These are phyloP conservation scores for Eucommia ulmoides DNA, from an alignment of 257 asterid genomes.

Conservation along the genomic window DNA sequence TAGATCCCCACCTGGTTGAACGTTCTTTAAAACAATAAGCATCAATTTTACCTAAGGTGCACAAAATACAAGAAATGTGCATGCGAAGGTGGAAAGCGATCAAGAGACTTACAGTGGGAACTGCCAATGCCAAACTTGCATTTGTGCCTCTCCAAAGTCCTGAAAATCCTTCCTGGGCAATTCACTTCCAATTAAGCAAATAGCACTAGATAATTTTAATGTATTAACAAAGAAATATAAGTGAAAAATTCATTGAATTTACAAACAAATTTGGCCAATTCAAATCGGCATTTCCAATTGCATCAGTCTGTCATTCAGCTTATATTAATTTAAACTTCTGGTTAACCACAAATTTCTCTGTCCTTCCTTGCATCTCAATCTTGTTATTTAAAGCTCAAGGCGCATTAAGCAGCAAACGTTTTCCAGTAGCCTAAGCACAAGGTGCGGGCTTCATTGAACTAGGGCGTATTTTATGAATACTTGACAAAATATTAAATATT, in stretches of 20 bases:
- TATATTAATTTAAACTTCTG: background rate
- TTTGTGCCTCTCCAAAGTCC: conserved; percentile 92
- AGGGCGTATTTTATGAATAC: too few relatives aligned
- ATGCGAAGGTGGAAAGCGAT: too few relatives aligned
- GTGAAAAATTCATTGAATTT: too few relatives aligned
- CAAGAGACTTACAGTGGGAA: conserved; percentile 74
- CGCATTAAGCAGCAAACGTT: too few relatives aligned
- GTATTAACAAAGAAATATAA: background rate
- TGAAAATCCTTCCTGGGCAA: conserved; percentile 68
- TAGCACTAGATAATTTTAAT: background rate
- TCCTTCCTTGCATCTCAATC: too few relatives aligned
- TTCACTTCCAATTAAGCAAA: conserved; percentile 10
- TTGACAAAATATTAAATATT: too few relatives aligned
- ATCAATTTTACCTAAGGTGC: background rate
- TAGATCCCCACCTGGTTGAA: conserved; percentile 76
- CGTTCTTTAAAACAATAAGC: background rate
- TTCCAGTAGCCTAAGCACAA: too few relatives aligned
- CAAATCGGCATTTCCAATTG: too few relatives aligned
- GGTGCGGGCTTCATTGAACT: too few relatives aligned
- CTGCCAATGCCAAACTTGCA: conserved; percentile 84
- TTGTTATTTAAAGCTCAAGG: too few relatives aligned
- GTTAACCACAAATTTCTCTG: background rate
- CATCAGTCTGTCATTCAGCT: background rate
- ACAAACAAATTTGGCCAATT: too few relatives aligned
- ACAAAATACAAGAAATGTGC: background rate